phyloP scores from a whole-genome alignment of 2,329 filamentous ascomycete genomes.

The Aspergillus luchuensis region DNA sequence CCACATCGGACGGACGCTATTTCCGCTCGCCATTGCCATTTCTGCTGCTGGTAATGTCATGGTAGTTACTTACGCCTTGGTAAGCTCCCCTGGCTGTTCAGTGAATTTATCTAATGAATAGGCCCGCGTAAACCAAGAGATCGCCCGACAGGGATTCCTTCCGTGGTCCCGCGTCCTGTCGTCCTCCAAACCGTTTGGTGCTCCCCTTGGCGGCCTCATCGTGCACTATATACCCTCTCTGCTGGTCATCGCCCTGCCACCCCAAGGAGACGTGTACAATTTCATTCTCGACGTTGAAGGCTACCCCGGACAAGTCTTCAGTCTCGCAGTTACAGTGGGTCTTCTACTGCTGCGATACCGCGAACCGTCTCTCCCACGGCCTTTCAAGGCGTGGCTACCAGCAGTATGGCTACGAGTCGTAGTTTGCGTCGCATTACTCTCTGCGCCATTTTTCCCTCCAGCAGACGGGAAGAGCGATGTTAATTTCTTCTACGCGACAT shows the following conservation, averaged over 20 bases:
- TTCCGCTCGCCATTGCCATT: constrained; percentile 66
- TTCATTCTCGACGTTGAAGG: constrained; percentile 74
- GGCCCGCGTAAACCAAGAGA: constrained; percentile 71
- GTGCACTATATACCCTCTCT: constrained; percentile 70
- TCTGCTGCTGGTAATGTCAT: constrained; percentile 72
- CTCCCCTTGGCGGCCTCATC: constrained; percentile 67
- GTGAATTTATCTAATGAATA: constrained; percentile 31
- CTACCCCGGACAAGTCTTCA: constrained; percentile 65
- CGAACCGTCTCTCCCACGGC: constrained; percentile 62
- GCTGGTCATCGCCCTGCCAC: constrained; percentile 66
- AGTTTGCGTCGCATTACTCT: constrained; percentile 58
- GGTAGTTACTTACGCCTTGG: constrained; percentile 64
- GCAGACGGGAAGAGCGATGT: constrained; percentile 49
- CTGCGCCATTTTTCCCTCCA: constrained; percentile 65
- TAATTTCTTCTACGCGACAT: constrained; percentile 55
- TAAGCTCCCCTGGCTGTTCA: constrained; percentile 32
- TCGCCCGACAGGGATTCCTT: constrained; percentile 70
- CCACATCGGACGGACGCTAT: constrained; percentile 57
- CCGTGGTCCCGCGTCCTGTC: constrained; percentile 64
- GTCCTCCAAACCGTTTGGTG: constrained; percentile 66
- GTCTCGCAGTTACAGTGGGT: constrained; percentile 59
- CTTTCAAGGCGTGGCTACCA: constrained; percentile 66
- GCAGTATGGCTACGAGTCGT: constrained; percentile 60
- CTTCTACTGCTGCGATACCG: constrained; percentile 62
- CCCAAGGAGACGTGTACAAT: constrained; percentile 67